A percentile compares a stretch with the other conserved stretches of the same genome.
Evolutionary conservation across 768 basidiomycete species (phyloP).

Genomic region (Rhizopogon rudus): DNA sequence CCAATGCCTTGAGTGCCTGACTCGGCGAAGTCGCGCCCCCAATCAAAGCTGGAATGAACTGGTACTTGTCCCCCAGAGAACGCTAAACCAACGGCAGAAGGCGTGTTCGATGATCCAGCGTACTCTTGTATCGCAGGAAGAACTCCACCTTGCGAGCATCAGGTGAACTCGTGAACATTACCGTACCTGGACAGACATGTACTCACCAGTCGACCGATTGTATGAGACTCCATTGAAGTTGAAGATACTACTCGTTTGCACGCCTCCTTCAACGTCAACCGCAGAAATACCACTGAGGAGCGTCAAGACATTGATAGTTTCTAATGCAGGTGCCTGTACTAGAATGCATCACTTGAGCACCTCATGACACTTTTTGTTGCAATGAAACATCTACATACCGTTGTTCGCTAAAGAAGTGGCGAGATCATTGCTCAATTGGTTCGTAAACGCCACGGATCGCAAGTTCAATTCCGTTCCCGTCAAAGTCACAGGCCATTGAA

Average conservation of each 20-base stretch:
- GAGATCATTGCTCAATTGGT: not conserved
- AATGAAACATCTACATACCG: not conserved
- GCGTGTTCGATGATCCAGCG: not conserved
- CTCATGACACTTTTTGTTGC: too few species aligned
- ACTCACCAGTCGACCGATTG: not conserved
- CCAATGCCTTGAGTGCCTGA: not conserved
- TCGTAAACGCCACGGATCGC: not conserved
- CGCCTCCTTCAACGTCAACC: not conserved
- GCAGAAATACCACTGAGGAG: not conserved
- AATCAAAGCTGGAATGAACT: not conserved
- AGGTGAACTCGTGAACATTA: not conserved
- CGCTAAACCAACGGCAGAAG: not conserved
- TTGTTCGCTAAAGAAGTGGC: rapidly evolving
- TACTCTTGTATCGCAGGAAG: not conserved
- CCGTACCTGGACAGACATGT: too few species aligned
- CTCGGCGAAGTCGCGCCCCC: not conserved
- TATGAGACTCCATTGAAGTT: not conserved
- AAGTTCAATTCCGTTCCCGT: not conserved
- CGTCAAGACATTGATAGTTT: not conserved
- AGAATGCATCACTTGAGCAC: not conserved
- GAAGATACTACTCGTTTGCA: not conserved
- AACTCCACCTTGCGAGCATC: not conserved
- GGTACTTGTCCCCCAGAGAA: not conserved
- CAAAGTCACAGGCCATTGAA: not conserved
- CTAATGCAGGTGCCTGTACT: not conserved